These are phyloP conservation scores for Ceratocystis diversiconidia DNA, from an alignment of 2,329 filamentous ascomycete species.

Conservation along the genomic window DNA sequence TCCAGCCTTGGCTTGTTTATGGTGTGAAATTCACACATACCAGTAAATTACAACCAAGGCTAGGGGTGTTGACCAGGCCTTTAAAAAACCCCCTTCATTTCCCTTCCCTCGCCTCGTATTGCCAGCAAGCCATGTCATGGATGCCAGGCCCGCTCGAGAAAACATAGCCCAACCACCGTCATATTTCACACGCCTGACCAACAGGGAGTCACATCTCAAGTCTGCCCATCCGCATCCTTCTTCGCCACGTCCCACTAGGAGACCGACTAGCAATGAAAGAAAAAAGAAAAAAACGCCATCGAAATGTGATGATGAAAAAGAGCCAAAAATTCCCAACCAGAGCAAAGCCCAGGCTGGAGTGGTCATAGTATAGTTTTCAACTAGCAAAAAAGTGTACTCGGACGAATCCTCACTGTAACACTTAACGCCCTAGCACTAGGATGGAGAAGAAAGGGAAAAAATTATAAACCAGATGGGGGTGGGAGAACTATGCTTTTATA, in stretches of 20 bases:
- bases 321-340: conserved; percentile 62
- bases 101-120: background rate
- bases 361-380: conserved; percentile 71
- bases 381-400: conserved; percentile 65
- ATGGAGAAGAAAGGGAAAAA: conserved; percentile 37
- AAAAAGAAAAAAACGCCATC: conserved; percentile 21
- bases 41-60: background rate
- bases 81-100: background rate
- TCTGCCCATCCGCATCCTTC: conserved; percentile 24
- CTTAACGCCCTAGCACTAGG: conserved; percentile 60
- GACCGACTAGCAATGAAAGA: conserved; percentile 31
- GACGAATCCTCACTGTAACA: conserved; percentile 68
- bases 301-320: conserved; percentile 22
- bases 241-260: conserved; percentile 27
- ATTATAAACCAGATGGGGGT: conserved; percentile 20
- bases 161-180: no score
- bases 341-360: conserved; percentile 48
- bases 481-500: conserved; percentile 26
- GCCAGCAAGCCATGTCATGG: background rate
- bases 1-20: background rate
- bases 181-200: no score
- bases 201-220: no score
- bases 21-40: background rate
- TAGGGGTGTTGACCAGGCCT: background rate
- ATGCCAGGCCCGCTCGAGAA: no score